phyloP scores from a whole-genome alignment of 495 filamentous ascomycete genomes.

The Venustampulla echinocandica region DNA sequence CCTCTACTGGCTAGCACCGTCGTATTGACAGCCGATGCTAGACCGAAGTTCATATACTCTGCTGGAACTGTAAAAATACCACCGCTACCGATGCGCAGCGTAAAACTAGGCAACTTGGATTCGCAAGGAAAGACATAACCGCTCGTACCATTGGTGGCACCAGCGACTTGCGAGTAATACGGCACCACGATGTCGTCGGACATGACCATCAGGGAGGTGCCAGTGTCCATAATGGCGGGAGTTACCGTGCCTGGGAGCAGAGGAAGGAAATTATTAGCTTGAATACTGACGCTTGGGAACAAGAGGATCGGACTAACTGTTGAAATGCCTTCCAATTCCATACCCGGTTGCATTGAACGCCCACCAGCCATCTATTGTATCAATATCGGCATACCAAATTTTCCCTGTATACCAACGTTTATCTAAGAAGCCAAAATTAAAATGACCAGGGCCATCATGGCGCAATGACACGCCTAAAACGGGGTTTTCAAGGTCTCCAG shows the following conservation, averaged over 20 bases:
- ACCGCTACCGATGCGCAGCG: no score
- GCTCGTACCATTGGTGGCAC: neutral
- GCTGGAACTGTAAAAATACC: no score
- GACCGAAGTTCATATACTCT: no score
- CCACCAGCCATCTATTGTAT: slow-evolving; percentile 60
- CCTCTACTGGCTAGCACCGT: no score
- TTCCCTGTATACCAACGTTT: slow-evolving; percentile 48
- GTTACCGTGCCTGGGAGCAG: no score
- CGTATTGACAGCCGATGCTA: no score
- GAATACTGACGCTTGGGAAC: slow-evolving; percentile 11
- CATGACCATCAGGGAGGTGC: slow-evolving; percentile 67
- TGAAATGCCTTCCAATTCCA: slow-evolving; percentile 51
- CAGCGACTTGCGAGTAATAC: neutral
- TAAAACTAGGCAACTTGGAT: neutral
- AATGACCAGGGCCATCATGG: slow-evolving; percentile 51
- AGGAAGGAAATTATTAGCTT: no score
- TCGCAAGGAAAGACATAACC: neutral
- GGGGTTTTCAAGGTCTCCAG: slow-evolving; percentile 44
- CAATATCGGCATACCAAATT: slow-evolving; percentile 52
- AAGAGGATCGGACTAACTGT: slow-evolving; percentile 22
- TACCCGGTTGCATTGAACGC: slow-evolving; percentile 50
- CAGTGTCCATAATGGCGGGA: slow-evolving; percentile 51
- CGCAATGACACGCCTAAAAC: slow-evolving; percentile 63
- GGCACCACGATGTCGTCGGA: slow-evolving; percentile 40
- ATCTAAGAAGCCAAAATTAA: slow-evolving; percentile 71